Percentiles rank a stretch among this genome's conserved stretches.
Evolutionary conservation across 2,329 filamentous ascomycete genomes (phyloP).

Genomic region (Alternaria novae-zelandiae): DNA sequence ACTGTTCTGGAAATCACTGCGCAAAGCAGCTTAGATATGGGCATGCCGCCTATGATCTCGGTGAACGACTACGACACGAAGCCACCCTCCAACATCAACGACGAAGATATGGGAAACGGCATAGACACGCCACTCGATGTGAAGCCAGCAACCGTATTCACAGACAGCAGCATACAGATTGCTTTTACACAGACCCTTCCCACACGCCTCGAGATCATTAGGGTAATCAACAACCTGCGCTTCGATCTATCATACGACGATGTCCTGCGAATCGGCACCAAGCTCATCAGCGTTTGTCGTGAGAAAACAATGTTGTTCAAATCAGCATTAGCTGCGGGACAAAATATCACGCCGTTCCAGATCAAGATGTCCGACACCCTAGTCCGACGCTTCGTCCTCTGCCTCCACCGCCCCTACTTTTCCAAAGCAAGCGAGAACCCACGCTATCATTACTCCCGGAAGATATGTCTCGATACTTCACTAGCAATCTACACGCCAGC

Average conservation of each 20-base stretch:
- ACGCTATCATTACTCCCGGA: conserved; percentile 57
- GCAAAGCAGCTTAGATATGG: conserved; percentile 47
- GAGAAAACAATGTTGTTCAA: conserved; percentile 22
- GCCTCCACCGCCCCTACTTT: conserved; percentile 60
- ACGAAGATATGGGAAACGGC: conserved; percentile 46
- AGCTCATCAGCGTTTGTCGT: conserved; percentile 35
- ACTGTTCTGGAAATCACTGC: conserved; percentile 46
- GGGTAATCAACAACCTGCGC: conserved; percentile 41
- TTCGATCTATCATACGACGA: conserved; percentile 40
- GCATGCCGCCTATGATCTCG: conserved; percentile 47
- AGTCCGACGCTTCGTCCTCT: conserved; percentile 62
- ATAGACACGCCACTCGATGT: conserved; percentile 24
- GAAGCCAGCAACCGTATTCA: conserved; percentile 36
- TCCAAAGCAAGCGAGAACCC: conserved; percentile 53
- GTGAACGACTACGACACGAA: conserved; percentile 47
- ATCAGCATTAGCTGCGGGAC: conserved; percentile 11
- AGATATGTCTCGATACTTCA: conserved; percentile 53
- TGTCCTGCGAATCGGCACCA: conserved; percentile 31
- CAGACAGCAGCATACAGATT: conserved; percentile 47
- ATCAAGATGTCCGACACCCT: conserved; percentile 60
- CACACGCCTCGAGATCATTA: conserved; percentile 44
- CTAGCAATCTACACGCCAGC: conserved; percentile 28
- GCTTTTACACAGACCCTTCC: conserved; percentile 46
- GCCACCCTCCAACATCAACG: conserved; percentile 49
- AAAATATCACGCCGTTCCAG: conserved; percentile 40